Conservation (phyloP, 108 stramenopile genomes). For the Licmophora abbreviata region DNA sequence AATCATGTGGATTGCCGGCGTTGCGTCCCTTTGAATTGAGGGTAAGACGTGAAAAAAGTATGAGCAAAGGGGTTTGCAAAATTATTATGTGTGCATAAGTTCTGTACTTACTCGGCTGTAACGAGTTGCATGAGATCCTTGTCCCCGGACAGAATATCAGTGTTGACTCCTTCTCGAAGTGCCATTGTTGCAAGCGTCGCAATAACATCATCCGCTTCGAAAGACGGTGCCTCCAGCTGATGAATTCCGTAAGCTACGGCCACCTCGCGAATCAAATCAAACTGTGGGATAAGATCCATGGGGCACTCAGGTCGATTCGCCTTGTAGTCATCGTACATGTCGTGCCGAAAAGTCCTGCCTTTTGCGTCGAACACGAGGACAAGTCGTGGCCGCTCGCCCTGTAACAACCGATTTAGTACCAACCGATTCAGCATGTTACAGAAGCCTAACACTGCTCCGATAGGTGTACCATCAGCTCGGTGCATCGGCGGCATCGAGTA, state of each 20-base stretch:
- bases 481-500: slow-evolving; percentile 82
- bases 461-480: slow-evolving; percentile 74
- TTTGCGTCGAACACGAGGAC: slow-evolving; percentile 75
- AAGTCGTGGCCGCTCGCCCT: slow-evolving; percentile 63
- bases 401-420: slow-evolving; percentile 37
- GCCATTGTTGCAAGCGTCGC: slow-evolving; percentile 67
- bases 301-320: slow-evolving; percentile 70
- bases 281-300: slow-evolving; percentile 80
- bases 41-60: neutral
- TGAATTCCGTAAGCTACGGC: slow-evolving; percentile 75
- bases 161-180: slow-evolving; percentile 48
- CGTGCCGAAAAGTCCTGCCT: slow-evolving; percentile 62
- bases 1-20: slow-evolving; percentile 61
- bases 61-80: neutral
- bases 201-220: slow-evolving; percentile 91
- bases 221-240: slow-evolving; percentile 63
- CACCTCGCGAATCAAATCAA: slow-evolving; percentile 59
- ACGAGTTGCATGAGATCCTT: slow-evolving; percentile 91
- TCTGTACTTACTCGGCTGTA: slow-evolving; percentile 23
- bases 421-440: slow-evolving; percentile 83
- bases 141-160: slow-evolving; percentile 72
- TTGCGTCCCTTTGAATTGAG: slow-evolving; percentile 5
- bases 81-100: neutral
- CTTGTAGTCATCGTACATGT: slow-evolving; percentile 77
- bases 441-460: slow-evolving; percentile 79